Evolutionary conservation across 768 basidiomycete genomes (phyloP).

Genomic region (Panaeolus cyanescens): DNA sequence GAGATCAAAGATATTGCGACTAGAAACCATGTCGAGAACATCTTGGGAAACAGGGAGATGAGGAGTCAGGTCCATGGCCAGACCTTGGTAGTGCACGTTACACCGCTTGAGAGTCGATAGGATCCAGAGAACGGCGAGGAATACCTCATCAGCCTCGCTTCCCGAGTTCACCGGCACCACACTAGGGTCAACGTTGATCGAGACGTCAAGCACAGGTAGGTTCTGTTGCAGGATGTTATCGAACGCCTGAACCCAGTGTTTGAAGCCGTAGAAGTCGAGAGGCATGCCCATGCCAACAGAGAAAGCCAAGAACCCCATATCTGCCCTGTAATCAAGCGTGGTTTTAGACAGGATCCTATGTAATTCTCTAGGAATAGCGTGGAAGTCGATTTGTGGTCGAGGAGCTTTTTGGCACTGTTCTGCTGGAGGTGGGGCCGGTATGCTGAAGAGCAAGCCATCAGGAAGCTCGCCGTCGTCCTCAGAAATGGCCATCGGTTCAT

Average conservation of each 20-base stretch:
- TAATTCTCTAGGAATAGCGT: neutral
- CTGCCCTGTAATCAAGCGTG: neutral
- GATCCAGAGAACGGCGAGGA: neutral
- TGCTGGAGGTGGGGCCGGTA: too few species aligned
- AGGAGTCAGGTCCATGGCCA: neutral
- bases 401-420: too few species aligned
- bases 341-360: neutral
- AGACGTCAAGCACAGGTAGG: neutral
- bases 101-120: neutral
- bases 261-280: neutral
- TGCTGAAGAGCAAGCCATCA: too few species aligned
- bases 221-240: neutral
- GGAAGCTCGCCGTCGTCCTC: too few species aligned
- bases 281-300: neutral
- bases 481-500: too few species aligned
- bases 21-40: neutral
- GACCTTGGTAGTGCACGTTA: neutral
- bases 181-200: neutral
- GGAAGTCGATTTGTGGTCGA: neutral
- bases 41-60: neutral
- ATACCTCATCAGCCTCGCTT: neutral
- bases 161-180: neutral
- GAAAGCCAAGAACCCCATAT: neutral
- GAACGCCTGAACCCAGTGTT: neutral
- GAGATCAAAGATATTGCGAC: neutral